Conservation (phyloP, 2,329 filamentous ascomycete species). For the Cordyceps pruinosa region DNA sequence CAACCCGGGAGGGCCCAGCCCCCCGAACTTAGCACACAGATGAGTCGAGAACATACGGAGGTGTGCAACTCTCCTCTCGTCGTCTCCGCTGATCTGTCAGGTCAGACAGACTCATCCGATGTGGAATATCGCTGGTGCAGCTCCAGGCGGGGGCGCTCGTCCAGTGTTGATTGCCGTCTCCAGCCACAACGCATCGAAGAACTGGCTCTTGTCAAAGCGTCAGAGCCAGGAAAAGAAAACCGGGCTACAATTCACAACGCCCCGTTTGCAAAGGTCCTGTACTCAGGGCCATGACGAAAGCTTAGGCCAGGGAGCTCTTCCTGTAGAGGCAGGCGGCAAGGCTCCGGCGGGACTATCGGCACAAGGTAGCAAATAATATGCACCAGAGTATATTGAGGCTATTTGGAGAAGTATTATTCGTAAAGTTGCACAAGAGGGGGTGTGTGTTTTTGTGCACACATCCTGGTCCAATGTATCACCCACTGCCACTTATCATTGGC, state of each 20-base stretch:
- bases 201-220: background rate
- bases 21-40: background rate
- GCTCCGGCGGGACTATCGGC: background rate
- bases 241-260: background rate
- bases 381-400: background rate
- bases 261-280: background rate
- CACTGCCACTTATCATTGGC: background rate
- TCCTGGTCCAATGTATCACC: background rate
- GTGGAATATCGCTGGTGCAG: background rate
- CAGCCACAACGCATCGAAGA: background rate
- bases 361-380: background rate
- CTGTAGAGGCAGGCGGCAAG: background rate
- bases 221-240: background rate
- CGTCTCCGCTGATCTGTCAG: conserved; percentile 5
- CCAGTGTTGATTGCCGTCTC: background rate
- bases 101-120: conserved; percentile 6
- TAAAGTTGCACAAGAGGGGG: background rate
- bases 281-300: background rate
- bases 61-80: background rate
- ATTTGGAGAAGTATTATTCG: background rate
- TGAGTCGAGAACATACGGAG: conserved; percentile 4
- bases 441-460: background rate
- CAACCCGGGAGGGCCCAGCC: background rate
- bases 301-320: background rate
- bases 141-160: background rate